Evolutionary conservation across 2,329 filamentous ascomycete species (phyloP).

Genomic region (Epicoccum nigrum): DNA sequence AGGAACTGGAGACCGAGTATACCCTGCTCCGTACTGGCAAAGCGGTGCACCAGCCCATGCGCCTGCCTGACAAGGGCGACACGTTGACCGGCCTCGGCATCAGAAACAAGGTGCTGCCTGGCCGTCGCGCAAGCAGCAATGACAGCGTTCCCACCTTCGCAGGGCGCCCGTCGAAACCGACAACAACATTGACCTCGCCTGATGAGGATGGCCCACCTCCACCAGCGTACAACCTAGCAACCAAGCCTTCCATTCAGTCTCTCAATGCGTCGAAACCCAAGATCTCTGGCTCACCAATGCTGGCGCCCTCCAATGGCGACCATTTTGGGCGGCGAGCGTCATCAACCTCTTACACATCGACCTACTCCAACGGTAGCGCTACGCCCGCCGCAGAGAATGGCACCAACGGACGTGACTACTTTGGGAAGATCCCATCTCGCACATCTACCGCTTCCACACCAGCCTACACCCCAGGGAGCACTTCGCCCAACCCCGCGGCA

Average conservation of each 20-base stretch:
- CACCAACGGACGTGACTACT: conserved; percentile 44
- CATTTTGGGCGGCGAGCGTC: conserved; percentile 40
- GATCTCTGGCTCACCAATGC: conserved; percentile 43
- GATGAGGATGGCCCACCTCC: conserved; percentile 35
- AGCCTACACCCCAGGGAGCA: conserved; percentile 30
- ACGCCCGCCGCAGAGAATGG: conserved; percentile 8
- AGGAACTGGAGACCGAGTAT: conserved; percentile 69
- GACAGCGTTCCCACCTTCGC: conserved; percentile 43
- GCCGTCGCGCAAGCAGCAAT: conserved; percentile 39
- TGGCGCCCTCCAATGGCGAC: conserved; percentile 40
- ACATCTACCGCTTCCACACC: conserved; percentile 39
- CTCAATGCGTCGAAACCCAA: conserved; percentile 43
- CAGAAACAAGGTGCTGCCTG: conserved; percentile 50
- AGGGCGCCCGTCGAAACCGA: conserved; percentile 36
- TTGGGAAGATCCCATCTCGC: conserved; percentile 52
- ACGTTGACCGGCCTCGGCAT: conserved; percentile 56
- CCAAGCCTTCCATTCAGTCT: conserved; percentile 44
- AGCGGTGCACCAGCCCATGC: conserved; percentile 64
- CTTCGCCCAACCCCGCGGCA: conserved; percentile 51
- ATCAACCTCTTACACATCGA: conserved; percentile 40
- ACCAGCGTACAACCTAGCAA: conserved; percentile 37
- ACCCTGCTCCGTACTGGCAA: conserved; percentile 70
- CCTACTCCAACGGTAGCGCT: conserved; percentile 35
- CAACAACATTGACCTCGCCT: conserved; percentile 32
- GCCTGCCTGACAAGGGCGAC: conserved; percentile 53